These are phyloP conservation scores for Geotrichum aggregatum DNA, from an alignment of 1,139 yeast genomes.

Conservation along the genomic window DNA sequence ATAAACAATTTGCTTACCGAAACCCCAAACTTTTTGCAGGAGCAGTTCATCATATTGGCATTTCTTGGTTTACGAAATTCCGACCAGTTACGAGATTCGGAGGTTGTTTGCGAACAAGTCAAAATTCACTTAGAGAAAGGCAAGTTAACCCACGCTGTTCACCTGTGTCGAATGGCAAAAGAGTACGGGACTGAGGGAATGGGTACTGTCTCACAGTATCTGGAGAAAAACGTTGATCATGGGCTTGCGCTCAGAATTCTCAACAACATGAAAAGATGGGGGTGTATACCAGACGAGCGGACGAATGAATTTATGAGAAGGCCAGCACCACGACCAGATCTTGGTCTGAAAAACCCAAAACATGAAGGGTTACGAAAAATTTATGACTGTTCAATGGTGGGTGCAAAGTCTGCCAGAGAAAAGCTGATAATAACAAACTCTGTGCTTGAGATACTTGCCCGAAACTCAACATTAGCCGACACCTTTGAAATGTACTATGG, in stretches of 20 bases:
- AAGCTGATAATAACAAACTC: constrained; percentile 5
- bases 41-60: constrained; percentile 7
- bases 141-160: constrained; percentile 11
- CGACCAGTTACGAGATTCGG: background rate
- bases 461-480: background rate
- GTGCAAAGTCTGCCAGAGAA: background rate
- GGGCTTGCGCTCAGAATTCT: constrained; percentile 2
- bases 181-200: constrained; percentile 9
- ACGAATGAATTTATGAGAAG: background rate
- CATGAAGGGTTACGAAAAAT: background rate
- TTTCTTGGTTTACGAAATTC: constrained; percentile 8
- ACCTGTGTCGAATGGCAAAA: constrained; percentile 15
- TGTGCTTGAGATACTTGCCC: constrained; percentile 5
- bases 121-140: constrained; percentile 3
- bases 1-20: constrained; percentile 1
- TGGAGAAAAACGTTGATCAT: background rate
- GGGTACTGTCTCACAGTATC: constrained; percentile 1
- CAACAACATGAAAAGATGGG: constrained; percentile 15
- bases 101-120: constrained; percentile 4
- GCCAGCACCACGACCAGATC: background rate
- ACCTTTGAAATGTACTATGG: constrained; percentile 6
- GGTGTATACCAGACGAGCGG: constrained; percentile 2
- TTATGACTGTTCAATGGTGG: constrained; percentile 1
- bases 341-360: constrained; percentile 2
- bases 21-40: constrained; percentile 12